phyloP scores from a whole-genome alignment of 768 basidiomycete species.

The Boletales sp. region DNA sequence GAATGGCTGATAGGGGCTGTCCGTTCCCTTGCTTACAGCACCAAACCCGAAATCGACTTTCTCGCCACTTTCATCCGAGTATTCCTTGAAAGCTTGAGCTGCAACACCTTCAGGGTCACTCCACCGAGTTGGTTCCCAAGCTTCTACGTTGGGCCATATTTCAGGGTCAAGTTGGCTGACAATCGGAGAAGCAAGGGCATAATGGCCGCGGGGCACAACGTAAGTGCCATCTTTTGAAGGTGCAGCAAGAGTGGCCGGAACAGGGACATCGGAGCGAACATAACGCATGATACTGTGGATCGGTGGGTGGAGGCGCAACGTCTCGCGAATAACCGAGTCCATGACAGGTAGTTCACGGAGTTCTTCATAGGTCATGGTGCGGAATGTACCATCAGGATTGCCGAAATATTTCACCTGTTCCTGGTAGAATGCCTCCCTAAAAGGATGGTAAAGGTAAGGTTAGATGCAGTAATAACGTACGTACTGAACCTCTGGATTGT shows the following conservation, averaged over 20 bases:
- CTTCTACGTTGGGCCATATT: slow-evolving; percentile 69
- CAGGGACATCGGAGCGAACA: slow-evolving; percentile 78
- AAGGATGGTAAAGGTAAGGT: background rate
- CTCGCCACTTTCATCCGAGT: slow-evolving; percentile 73
- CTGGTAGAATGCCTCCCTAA: slow-evolving; percentile 76
- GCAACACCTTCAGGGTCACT: slow-evolving; percentile 80
- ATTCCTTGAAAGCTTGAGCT: slow-evolving; percentile 70
- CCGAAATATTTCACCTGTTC: slow-evolving; percentile 86
- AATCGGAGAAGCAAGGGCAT: slow-evolving; percentile 83
- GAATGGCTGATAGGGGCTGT: slow-evolving; percentile 95
- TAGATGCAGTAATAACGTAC: slow-evolving; percentile 24
- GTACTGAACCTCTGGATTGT: slow-evolving; percentile 69
- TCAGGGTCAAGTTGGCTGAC: slow-evolving; percentile 83
- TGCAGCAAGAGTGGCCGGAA: slow-evolving; percentile 77
- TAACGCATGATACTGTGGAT: slow-evolving; percentile 95
- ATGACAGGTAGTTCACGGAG: slow-evolving; percentile 78
- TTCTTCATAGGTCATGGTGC: slow-evolving; percentile 81
- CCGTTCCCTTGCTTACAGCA: slow-evolving; percentile 91
- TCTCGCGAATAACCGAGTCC: slow-evolving; percentile 90
- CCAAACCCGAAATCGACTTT: slow-evolving; percentile 98
- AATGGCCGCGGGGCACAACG: slow-evolving; percentile 87
- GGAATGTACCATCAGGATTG: slow-evolving; percentile 75
- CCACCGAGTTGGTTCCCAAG: slow-evolving; percentile 87
- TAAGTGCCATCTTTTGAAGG: slow-evolving; percentile 72
- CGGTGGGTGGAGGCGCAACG: slow-evolving; percentile 88